A percentile compares a stretch with the other conserved stretches of the same genome.
phyloP scores from a whole-genome alignment of 352 stramenopile genomes.

The Phytophthora macrochlamydospora region DNA sequence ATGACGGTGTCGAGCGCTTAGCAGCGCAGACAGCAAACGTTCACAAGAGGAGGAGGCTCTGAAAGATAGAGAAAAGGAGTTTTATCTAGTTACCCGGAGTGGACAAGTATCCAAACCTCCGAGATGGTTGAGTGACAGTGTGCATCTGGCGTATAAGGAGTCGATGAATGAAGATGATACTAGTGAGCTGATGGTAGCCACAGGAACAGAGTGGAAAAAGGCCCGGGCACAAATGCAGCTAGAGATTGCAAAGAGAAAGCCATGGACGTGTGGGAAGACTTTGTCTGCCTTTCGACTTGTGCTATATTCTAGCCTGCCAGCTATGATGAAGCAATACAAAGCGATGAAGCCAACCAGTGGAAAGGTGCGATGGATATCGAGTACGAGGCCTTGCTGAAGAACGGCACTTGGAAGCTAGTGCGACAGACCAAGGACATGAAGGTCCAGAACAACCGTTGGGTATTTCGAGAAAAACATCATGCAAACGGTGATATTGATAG shows the following conservation, averaged over 20 bases:
- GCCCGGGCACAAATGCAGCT: conserved; percentile 4
- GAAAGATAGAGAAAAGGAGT: background rate
- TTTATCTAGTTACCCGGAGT: conserved; percentile 10
- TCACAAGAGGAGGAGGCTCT: background rate
- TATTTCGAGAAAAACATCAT: background rate
- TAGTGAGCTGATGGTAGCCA: background rate
- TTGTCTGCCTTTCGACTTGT: conserved; percentile 1
- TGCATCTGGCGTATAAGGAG: background rate
- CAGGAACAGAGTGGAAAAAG: background rate
- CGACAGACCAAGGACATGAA: conserved; percentile 11
- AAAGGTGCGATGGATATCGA: conserved; percentile 1
- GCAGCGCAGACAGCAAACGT: background rate
- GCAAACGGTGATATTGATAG: conserved; percentile 1
- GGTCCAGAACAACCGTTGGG: conserved; percentile 2
- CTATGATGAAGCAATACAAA: background rate
- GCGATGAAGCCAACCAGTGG: background rate
- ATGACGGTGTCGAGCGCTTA: background rate
- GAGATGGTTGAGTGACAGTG: conserved; percentile 2
- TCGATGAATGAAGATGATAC: background rate
- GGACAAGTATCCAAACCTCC: conserved; percentile 3
- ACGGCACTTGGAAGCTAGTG: conserved; percentile 4
- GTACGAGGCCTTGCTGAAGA: conserved; percentile 6
- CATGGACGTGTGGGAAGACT: conserved; percentile 9
- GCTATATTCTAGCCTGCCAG: conserved; percentile 1
- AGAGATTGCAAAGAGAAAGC: conserved; percentile 12